Base-by-base conservation (phyloP, 768 basidiomycete species). In the Tricholoma sp. region DNA sequence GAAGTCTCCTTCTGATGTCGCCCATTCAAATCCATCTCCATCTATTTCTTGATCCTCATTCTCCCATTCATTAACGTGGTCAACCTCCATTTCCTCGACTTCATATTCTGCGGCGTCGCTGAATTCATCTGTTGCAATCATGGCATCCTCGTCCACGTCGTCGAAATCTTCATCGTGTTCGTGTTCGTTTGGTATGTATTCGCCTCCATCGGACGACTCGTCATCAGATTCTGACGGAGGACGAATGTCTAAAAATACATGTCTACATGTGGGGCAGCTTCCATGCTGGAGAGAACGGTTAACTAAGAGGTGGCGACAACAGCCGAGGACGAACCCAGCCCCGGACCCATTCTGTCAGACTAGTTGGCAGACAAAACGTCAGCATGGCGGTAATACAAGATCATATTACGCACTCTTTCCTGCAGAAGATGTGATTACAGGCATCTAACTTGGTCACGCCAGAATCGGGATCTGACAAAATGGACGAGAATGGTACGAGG, bases 351-450 rank as follows among this genome's bases (percentile, higher is more conserved):
- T 85, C 80, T n/a, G 73, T 68, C 36, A 89, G 68, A 64, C 87
- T 88, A 50, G 8, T 42, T 29, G 17, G 44, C 18, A 6, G 17
- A 18, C 41, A 33, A 53, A 42, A 28, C 20, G 55, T 41, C 58
- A 60, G 37, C 17, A 41, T 28, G 29, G 17, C 13, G 36, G 15
- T n/a, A 32, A 24, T 29, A 58, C 34, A 17, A 49, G 29, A 48
- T 29, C 9, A 55, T 31, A 24, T 50, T 2, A 61, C 64, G 50
- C 64, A 88, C 87, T 88, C 86, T 63, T 79, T 75, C 45, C 77
- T 71, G 63, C 87, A 89, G 65, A 89, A 88, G 6, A 85, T 64
- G 68, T 89, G 88, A 0, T 83, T 82, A 62, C 88, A 89, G 3
- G 69, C 76, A 1, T 62, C 65, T 0, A 89, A 70, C 64, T 80